A percentile compares a stretch with the other conserved stretches of the same genome.
Evolutionary conservation across 129 eudicot species (phyloP).

Genomic region (Tagetes patula): DNA sequence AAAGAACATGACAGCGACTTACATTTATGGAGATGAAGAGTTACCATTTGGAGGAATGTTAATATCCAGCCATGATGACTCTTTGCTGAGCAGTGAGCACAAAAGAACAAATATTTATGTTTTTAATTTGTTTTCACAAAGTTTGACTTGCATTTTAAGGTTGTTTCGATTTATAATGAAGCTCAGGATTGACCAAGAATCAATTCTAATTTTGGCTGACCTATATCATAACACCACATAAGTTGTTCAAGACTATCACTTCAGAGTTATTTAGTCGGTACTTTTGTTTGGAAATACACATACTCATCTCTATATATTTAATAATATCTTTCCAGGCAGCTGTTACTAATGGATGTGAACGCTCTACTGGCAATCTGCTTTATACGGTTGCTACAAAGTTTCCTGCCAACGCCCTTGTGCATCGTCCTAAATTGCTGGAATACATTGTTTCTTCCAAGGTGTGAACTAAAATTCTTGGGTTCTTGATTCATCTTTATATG

Average conservation of each 20-base stretch:
- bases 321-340: conserved; percentile 48
- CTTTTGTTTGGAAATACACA: neutral
- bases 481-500: neutral
- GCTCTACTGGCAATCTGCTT: conserved; percentile 68
- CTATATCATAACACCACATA: neutral
- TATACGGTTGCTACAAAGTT: conserved; percentile 82
- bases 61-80: neutral
- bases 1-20: no score
- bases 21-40: neutral
- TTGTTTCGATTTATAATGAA: neutral
- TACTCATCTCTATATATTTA: neutral
- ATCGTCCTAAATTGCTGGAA: conserved; percentile 61
- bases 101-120: neutral
- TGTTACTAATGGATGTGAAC: conserved; percentile 70
- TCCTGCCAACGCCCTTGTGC: conserved; percentile 87
- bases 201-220: neutral
- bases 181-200: neutral
- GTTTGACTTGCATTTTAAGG: neutral
- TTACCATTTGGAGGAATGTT: neutral
- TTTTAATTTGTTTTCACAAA: neutral
- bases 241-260: neutral
- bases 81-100: neutral
- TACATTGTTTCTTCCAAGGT: conserved; percentile 80
- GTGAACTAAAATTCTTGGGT: conserved; percentile 22
- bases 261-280: neutral